Evolutionary conservation across 192 early-diverging fungal species (phyloP), one percentile per base, ranked within the genome.

Genomic region (Coemansia sp.): DNA sequence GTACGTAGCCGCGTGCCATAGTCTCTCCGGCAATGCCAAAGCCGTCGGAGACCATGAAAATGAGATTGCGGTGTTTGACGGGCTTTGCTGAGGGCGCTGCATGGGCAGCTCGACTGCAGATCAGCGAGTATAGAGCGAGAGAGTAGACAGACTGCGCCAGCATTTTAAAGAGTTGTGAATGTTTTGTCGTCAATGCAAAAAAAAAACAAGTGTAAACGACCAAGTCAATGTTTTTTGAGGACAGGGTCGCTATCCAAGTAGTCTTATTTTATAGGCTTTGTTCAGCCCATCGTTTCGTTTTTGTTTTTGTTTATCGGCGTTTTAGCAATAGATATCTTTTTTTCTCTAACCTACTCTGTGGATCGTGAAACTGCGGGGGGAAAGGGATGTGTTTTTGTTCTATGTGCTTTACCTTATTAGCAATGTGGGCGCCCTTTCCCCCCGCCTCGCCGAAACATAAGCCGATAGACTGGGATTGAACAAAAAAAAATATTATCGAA

Each of bases 31-130:
- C 78, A 35, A 82, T 61, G 7, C 88, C 88, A 67, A 89, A 88
- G 0, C 87, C 87, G 64, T 89, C 88, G 0, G 86, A 85, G 9
- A 88, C 71, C 84, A 88, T 88, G 35, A 89, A 76, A 5, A 89
- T 85, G 12, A 89, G 68, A 61, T 84, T 87, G 58, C 78, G 78
- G 15, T 64, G 58, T 10, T 40, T 47, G 37, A 4, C 12, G n/a
- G 39, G 24, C 41, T 12, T 30, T 12, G 12, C n/a, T 2, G 27
- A 5, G 12, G 30, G 29, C 12, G 29, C 29, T 13, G 53, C 53
- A 1, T n/a, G 15, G 53, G 53, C 53, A 1, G 27, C 29, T 32
- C 5, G 24, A 16, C 32, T 32, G 53, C 29, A 56, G 35, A 49
- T 12, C 18, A 65, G 20, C 59, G 41, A 34, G 13, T 32, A 59